phyloP scores from a whole-genome alignment of 2,329 filamentous ascomycete species.

The Botrytis tulipae region DNA sequence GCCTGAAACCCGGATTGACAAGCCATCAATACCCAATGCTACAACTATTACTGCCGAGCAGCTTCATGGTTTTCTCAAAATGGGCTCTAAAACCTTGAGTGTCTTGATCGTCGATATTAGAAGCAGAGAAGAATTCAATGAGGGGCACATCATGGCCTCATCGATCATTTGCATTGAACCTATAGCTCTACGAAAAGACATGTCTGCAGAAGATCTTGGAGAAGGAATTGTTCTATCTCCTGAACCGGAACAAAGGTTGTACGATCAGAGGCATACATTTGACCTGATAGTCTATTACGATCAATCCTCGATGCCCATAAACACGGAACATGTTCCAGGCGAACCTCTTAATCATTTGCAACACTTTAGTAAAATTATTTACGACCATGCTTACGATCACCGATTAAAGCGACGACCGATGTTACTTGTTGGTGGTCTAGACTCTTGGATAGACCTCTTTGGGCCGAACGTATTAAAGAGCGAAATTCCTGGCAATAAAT shows the following conservation, averaged over 20 bases:
- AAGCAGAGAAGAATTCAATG: constrained; percentile 74
- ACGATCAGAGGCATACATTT: constrained; percentile 70
- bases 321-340: constrained; percentile 41
- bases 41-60: constrained; percentile 52
- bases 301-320: constrained; percentile 51
- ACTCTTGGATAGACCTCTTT: constrained; percentile 83
- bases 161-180: constrained; percentile 90
- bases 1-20: background rate
- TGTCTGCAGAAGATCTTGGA: constrained; percentile 59
- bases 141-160: constrained; percentile 82
- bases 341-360: constrained; percentile 57
- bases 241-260: constrained; percentile 70
- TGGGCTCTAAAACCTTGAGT: constrained; percentile 51
- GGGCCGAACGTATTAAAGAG: constrained; percentile 54
- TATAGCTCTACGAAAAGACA: constrained; percentile 66
- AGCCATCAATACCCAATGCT: constrained; percentile 26
- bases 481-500: constrained; percentile 49
- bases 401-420: constrained; percentile 71
- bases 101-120: constrained; percentile 86
- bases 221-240: constrained; percentile 72
- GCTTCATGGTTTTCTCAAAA: constrained; percentile 67
- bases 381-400: constrained; percentile 78
- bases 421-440: constrained; percentile 76
- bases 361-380: constrained; percentile 74
- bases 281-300: constrained; percentile 93